Evolutionary conservation across 2,329 filamentous ascomycete species (phyloP).

Genomic region (Ampelomyces quisqualis): DNA sequence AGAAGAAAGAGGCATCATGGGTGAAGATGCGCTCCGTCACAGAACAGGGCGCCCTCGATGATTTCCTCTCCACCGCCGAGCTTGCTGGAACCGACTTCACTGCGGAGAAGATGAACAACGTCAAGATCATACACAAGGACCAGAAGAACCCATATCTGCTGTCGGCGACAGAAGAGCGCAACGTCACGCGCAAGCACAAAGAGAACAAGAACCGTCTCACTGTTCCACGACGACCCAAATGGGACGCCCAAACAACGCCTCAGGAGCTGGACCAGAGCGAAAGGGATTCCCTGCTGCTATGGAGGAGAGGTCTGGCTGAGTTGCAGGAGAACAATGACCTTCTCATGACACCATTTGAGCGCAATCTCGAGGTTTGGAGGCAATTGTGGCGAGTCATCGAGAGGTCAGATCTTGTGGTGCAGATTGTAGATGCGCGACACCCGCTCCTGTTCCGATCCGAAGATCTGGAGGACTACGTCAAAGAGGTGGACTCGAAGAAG

Average conservation of each 20-base stretch:
- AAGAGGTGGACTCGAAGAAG: conserved; percentile 85
- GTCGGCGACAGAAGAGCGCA: conserved; percentile 78
- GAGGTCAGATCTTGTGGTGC: conserved; percentile 89
- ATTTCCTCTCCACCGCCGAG: conserved; percentile 94
- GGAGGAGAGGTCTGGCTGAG: conserved; percentile 88
- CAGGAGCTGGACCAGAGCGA: conserved; percentile 78
- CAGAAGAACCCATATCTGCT: conserved; percentile 94
- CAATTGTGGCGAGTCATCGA: conserved; percentile 98
- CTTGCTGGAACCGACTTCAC: conserved; percentile 98
- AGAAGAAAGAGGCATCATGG: conserved; percentile 88
- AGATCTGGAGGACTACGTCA: conserved; percentile 90
- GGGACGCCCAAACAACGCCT: conserved; percentile 83
- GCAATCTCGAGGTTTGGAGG: conserved; percentile 96
- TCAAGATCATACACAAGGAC: conserved; percentile 97
- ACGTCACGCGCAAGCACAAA: conserved; percentile 76
- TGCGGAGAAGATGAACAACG: conserved; percentile 97
- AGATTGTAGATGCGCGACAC: conserved; percentile 97
- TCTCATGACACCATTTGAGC: conserved; percentile 96
- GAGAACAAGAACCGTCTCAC: conserved; percentile 77
- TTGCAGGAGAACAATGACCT: conserved; percentile 91
- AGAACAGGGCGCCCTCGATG: conserved; percentile 92
- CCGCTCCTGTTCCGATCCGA: conserved; percentile 91
- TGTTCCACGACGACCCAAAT: conserved; percentile 84
- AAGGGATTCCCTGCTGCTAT: conserved; percentile 77
- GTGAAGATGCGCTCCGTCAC: conserved; percentile 99